phyloP scores from a whole-genome alignment of 2,329 filamentous ascomycete species.

The Claviceps sp. region DNA sequence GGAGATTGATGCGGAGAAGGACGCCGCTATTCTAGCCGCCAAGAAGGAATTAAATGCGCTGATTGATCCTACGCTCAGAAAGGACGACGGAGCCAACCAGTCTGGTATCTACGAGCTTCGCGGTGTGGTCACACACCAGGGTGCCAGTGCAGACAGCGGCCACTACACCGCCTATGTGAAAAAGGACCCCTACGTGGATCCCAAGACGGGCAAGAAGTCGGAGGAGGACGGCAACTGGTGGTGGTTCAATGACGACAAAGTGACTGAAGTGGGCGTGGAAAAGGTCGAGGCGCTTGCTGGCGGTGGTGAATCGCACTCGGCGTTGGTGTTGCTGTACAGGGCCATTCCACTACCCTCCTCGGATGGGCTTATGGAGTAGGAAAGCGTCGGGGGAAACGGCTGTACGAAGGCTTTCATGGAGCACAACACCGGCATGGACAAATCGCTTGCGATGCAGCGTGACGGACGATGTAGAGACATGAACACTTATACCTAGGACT shows the following conservation, averaged over 20 bases:
- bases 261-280: constrained; percentile 78
- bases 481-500: no score
- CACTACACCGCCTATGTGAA: constrained; percentile 98
- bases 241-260: constrained; percentile 99
- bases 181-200: constrained; percentile 63
- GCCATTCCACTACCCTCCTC: constrained; percentile 55
- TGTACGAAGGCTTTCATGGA: no score
- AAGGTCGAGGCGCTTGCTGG: constrained; percentile 85
- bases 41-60: constrained; percentile 81
- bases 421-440: no score
- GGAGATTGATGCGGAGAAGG: constrained; percentile 77
- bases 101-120: constrained; percentile 91
- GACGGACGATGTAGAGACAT: no score
- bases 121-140: constrained; percentile 91
- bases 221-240: constrained; percentile 94
- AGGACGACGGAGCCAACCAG: constrained; percentile 77
- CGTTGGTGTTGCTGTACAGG: constrained; percentile 66
- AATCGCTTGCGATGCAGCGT: no score
- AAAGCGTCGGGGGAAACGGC: neutral
- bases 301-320: constrained; percentile 77
- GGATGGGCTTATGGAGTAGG: constrained; percentile 27
- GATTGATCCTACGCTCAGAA: constrained; percentile 59
- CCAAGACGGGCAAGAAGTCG: constrained; percentile 61
- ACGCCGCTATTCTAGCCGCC: constrained; percentile 57
- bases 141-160: constrained; percentile 89